Evolutionary conservation across 1,139 yeast genomes (phyloP).

Genomic region (Diutina scorzettiae): DNA sequence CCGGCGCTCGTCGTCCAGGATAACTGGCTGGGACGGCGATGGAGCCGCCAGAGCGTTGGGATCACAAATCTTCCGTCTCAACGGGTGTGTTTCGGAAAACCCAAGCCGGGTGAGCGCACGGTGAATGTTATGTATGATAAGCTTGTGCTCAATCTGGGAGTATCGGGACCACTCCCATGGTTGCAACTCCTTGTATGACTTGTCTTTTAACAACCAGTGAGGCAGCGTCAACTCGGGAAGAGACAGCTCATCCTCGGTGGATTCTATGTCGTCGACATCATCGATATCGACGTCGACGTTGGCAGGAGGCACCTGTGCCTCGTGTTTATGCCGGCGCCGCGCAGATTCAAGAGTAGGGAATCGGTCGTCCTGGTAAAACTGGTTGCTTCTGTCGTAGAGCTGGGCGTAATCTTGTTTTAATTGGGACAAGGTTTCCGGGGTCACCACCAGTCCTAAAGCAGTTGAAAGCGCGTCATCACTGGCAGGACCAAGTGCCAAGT

Average conservation of each 20-base stretch:
- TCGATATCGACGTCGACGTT: not conserved
- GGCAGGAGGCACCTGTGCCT: not conserved
- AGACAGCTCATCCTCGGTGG: not conserved
- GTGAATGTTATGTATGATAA: constrained; percentile 23
- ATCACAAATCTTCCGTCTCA: constrained; percentile 21
- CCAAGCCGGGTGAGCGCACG: constrained; percentile 33
- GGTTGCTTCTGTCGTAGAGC: constrained; percentile 20
- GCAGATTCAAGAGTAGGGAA: constrained; percentile 15
- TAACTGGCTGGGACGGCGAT: constrained; percentile 1
- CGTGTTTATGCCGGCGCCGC: constrained; percentile 6
- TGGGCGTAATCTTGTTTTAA: constrained; percentile 16
- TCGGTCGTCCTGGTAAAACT: constrained; percentile 22
- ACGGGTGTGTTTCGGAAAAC: constrained; percentile 33
- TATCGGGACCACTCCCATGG: constrained; percentile 30
- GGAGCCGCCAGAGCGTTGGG: constrained; percentile 1
- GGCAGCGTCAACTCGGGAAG: not conserved
- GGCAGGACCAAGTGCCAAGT: constrained; percentile 30
- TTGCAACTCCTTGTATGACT: constrained; percentile 28
- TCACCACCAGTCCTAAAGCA: constrained; percentile 7
- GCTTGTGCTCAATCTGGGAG: constrained; percentile 21
- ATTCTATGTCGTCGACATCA: not conserved
- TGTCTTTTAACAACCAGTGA: constrained; percentile 24
- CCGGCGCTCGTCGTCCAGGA: not conserved
- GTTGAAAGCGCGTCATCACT: constrained; percentile 10
- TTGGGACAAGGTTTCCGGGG: constrained; percentile 7